A percentile compares a stretch with the other conserved stretches of the same genome.
Evolutionary conservation across 176 grass and related monocot species (phyloP).

Genomic region (Hordeum marinum): DNA sequence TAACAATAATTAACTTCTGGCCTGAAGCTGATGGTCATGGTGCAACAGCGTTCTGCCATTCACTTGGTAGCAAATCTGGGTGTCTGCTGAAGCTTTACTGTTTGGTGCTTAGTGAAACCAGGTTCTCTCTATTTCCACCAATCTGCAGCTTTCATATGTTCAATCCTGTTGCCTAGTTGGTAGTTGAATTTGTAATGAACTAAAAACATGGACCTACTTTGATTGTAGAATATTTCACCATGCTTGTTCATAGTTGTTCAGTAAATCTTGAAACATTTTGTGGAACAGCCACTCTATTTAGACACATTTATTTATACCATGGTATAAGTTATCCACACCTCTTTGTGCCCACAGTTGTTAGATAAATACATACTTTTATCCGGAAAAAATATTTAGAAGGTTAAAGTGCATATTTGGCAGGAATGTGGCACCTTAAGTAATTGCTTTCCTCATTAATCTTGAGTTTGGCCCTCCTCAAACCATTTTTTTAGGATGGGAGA

Average conservation of each 20-base stretch:
- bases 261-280: conserved; percentile 3
- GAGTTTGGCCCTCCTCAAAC: background rate
- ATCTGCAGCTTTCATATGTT: conserved; percentile 26
- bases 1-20: background rate
- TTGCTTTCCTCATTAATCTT: background rate
- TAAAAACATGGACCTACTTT: background rate
- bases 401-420: background rate
- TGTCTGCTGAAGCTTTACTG: background rate
- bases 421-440: background rate
- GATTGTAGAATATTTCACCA: conserved; percentile 2
- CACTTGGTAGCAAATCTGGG: background rate
- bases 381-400: background rate
- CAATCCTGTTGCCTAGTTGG: background rate
- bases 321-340: background rate
- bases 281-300: background rate
- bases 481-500: background rate
- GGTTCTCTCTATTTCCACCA: conserved; percentile 13
- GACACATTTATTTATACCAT: background rate
- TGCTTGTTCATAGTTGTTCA: background rate
- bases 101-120: conserved; percentile 1
- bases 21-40: background rate
- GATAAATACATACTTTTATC: background rate
- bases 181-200: background rate
- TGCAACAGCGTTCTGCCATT: background rate
- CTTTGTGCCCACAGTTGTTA: background rate